These are phyloP conservation scores for Aspergillus carbonarius DNA, from an alignment of 2,329 filamentous ascomycete species.

Conservation along the genomic window DNA sequence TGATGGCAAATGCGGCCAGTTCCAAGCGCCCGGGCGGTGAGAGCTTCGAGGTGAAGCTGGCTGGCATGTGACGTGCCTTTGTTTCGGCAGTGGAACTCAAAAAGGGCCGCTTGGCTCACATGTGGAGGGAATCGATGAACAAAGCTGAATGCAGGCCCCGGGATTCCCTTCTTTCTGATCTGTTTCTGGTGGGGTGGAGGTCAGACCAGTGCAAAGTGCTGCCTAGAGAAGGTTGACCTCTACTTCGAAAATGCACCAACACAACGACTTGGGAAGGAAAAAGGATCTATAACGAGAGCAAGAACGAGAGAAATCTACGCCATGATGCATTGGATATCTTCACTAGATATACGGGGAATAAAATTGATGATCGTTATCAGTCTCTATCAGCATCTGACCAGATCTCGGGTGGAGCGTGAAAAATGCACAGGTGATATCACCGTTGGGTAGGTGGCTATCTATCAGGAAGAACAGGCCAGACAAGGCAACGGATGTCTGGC, in stretches of 20 bases:
- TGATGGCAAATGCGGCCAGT: conserved; percentile 4
- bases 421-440: conserved; percentile 4
- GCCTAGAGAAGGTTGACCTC: no score
- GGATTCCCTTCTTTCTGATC: no score
- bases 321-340: neutral
- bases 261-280: no score
- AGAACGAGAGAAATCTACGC: no score
- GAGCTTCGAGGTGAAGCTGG: conserved; percentile 4
- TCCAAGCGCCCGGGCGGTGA: conserved; percentile 17
- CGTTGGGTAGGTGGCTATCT: neutral
- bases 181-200: no score
- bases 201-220: no score
- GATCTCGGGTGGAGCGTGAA: neutral
- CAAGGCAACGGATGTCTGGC: neutral
- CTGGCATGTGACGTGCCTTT: conserved; percentile 16
- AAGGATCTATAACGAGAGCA: no score
- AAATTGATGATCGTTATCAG: neutral
- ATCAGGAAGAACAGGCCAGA: no score
- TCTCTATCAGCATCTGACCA: no score
- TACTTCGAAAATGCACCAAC: no score
- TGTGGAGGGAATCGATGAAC: neutral
- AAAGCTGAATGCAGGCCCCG: no score
- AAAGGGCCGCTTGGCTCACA: neutral
- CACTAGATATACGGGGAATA: neutral
- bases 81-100: neutral